Percentiles rank a stretch among this genome's conserved stretches.
These are phyloP conservation scores for Blepharisma undulans DNA, from an alignment of 169 alveolate genomes.

Conservation along the genomic window DNA sequence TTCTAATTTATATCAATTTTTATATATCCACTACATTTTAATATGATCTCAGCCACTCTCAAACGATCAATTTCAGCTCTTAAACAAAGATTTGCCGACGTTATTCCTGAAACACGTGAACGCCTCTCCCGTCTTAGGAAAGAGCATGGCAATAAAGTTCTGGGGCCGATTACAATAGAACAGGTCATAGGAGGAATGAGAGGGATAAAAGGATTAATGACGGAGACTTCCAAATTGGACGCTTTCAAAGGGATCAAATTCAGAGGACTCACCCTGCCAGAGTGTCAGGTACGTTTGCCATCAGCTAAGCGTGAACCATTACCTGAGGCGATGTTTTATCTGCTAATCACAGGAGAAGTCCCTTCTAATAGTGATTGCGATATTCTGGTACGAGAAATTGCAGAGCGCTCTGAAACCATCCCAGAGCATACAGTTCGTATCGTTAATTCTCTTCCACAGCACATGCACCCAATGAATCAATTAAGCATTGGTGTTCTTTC, in stretches of 20 bases:
- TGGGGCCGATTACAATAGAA: neutral
- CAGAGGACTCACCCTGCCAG: conserved; percentile 87
- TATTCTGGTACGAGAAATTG: conserved; percentile 79
- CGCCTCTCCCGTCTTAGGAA: neutral
- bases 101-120: conserved; percentile 21
- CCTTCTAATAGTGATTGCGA: conserved; percentile 83
- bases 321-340: conserved; percentile 93
- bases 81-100: neutral
- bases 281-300: conserved; percentile 84
- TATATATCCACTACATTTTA: neutral
- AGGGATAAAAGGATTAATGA: conserved; percentile 90
- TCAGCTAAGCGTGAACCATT: conserved; percentile 82
- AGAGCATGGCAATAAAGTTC: conserved; percentile 23
- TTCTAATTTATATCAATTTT: neutral
- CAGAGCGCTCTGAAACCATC: conserved; percentile 78
- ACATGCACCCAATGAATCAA: conserved; percentile 96
- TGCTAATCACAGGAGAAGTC: conserved; percentile 90
- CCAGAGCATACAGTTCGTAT: conserved; percentile 82
- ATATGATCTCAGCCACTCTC: conserved; percentile 2
- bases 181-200: conserved; percentile 88
- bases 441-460: conserved; percentile 84
- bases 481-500: conserved; percentile 89
- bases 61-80: conserved; percentile 5
- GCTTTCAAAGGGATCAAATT: conserved; percentile 89
- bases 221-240: conserved; percentile 93